These are phyloP conservation scores for Cephalotrichum gorgonifer DNA, from an alignment of 2,329 filamentous ascomycete genomes.

Conservation along the genomic window DNA sequence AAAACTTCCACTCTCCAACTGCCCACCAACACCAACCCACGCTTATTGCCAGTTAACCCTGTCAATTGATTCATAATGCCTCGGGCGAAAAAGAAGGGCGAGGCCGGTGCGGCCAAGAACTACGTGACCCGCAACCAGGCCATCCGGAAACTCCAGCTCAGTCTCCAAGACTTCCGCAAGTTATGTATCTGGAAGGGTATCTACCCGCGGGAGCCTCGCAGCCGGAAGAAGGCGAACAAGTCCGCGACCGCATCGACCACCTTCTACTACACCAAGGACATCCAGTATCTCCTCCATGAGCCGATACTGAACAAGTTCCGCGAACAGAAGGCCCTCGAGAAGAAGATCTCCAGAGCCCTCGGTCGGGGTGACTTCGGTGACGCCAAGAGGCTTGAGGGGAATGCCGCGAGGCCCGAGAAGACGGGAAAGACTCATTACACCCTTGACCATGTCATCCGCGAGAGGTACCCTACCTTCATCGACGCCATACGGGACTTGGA, in stretches of 20 bases:
- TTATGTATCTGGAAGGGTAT: slow-evolving; percentile 99
- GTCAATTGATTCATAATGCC: slow-evolving; percentile 38
- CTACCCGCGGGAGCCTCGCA: slow-evolving; percentile 92
- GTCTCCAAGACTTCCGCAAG: slow-evolving; percentile 91
- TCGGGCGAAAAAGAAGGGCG: slow-evolving; percentile 85
- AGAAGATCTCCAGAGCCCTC: slow-evolving; percentile 91
- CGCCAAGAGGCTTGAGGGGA: slow-evolving; percentile 74
- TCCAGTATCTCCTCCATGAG: slow-evolving; percentile 96
- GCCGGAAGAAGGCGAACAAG: slow-evolving; percentile 93
- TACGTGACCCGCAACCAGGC: slow-evolving; percentile 96
- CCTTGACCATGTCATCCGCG: slow-evolving; percentile 93
- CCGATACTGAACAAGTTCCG: slow-evolving; percentile 89
- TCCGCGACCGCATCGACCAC: slow-evolving; percentile 84
- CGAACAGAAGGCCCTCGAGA: slow-evolving; percentile 91
- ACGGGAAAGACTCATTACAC: slow-evolving; percentile 83
- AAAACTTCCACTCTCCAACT: too few relatives aligned
- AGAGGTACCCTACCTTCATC: slow-evolving; percentile 94
- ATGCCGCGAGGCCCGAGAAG: slow-evolving; percentile 81
- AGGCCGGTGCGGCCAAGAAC: slow-evolving; percentile 90
- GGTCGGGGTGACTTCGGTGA: slow-evolving; percentile 86
- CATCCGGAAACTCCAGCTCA: slow-evolving; percentile 95
- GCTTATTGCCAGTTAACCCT: neutral
- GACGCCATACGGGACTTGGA: slow-evolving; percentile 92
- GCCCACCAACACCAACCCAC: neutral
- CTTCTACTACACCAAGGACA: slow-evolving; percentile 88